These are phyloP conservation scores for Lentinus brumalis DNA, from an alignment of 768 basidiomycete species.

Conservation along the genomic window DNA sequence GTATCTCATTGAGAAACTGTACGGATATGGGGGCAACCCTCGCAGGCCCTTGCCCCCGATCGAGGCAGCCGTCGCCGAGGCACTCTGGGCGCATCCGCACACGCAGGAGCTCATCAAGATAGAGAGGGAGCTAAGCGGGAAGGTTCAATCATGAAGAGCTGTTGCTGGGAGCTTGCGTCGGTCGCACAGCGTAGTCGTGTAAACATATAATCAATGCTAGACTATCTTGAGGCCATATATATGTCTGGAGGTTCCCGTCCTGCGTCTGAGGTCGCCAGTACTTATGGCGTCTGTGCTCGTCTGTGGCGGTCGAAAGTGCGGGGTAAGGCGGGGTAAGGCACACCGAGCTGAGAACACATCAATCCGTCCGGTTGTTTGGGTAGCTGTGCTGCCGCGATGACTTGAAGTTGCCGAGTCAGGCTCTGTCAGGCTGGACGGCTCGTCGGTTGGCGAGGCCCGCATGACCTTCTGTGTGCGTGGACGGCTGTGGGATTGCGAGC, in stretches of 20 bases:
- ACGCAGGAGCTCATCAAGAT: constrained; percentile 63
- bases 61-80: constrained; percentile 50
- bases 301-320: constrained; percentile 3
- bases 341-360: constrained; percentile 9
- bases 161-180: not conserved
- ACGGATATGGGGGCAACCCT: constrained; percentile 80
- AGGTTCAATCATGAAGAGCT: constrained; percentile 25
- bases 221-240: not conserved
- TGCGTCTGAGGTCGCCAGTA: no score
- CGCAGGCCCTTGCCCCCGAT: constrained; percentile 77
- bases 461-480: constrained; percentile 7
- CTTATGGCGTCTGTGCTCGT: not conserved
- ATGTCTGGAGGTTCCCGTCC: not conserved
- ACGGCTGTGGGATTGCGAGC: not conserved
- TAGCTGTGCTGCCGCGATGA: not conserved
- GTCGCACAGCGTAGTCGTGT: not conserved
- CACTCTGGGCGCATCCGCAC: constrained; percentile 73
- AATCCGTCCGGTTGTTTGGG: constrained; percentile 2
- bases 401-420: constrained; percentile 6
- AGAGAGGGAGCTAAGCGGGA: constrained; percentile 58
- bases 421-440: constrained; percentile 1
- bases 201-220: not conserved
- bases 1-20: constrained; percentile 66
- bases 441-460: constrained; percentile 11
- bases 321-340: constrained; percentile 19